Evolutionary conservation across 345 rosid genomes (phyloP).

Genomic region (Isatis tinctoria): DNA sequence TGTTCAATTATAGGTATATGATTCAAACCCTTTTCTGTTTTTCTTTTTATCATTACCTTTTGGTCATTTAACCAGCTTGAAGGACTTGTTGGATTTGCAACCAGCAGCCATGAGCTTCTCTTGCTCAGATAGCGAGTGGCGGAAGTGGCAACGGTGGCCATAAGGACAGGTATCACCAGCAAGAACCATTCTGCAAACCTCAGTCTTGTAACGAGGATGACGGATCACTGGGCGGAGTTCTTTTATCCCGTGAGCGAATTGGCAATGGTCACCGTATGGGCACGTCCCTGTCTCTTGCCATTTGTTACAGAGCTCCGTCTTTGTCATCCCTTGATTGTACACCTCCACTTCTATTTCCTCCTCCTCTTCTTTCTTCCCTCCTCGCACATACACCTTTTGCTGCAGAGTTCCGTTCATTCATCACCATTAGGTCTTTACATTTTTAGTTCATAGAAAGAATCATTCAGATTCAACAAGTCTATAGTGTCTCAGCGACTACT

Average conservation of each 20-base stretch:
- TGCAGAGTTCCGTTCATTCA: conserved; percentile 29
- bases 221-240: conserved; percentile 91
- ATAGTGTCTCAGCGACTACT: neutral
- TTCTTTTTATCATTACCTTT: neutral
- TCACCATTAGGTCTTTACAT: neutral
- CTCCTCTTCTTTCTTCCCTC: conserved; percentile 38
- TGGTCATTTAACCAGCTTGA: conserved; percentile 21
- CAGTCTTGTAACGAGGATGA: conserved; percentile 90
- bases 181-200: conserved; percentile 84
- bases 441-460: neutral
- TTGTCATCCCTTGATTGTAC: conserved; percentile 79
- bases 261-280: conserved; percentile 70
- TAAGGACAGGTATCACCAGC: conserved; percentile 77
- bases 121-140: conserved; percentile 75
- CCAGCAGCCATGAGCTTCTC: conserved; percentile 42
- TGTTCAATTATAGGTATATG: neutral
- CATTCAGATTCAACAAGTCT: neutral
- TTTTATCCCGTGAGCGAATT: conserved; percentile 82
- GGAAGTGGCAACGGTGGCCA: conserved; percentile 96
- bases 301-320: conserved; percentile 95
- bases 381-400: conserved; percentile 35
- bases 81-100: conserved; percentile 17
- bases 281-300: conserved; percentile 94
- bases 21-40: neutral
- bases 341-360: conserved; percentile 65